These are phyloP conservation scores for Thymus quinquecostatus DNA, from an alignment of 257 asterid species.

Conservation along the genomic window DNA sequence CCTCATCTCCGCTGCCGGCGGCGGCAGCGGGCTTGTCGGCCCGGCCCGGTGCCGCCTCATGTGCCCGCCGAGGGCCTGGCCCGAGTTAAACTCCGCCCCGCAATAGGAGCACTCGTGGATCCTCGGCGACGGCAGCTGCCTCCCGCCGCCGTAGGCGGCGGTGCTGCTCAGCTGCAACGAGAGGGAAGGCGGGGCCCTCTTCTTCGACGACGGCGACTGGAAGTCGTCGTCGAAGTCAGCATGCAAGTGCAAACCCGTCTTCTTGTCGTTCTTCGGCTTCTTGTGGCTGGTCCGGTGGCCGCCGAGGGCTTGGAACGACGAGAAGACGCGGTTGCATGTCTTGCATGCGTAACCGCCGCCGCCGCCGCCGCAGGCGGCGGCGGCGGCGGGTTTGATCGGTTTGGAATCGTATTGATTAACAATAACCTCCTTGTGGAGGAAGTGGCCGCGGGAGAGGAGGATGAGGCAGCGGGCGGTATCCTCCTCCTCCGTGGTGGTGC, in stretches of 20 bases:
- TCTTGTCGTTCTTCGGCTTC: slow-evolving; percentile 45
- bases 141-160: slow-evolving; percentile 14
- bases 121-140: slow-evolving; percentile 35
- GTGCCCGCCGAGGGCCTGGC: slow-evolving; percentile 57
- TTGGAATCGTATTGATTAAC: not conserved
- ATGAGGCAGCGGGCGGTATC: slow-evolving; percentile 54
- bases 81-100: slow-evolving; percentile 48
- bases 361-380: slow-evolving; percentile 11
- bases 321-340: slow-evolving; percentile 56
- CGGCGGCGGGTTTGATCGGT: not conserved
- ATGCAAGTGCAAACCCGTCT: not conserved
- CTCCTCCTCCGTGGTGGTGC: slow-evolving; percentile 47
- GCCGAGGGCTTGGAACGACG: slow-evolving; percentile 66
- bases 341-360: slow-evolving; percentile 51
- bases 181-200: slow-evolving; percentile 37
- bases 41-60: slow-evolving; percentile 50
- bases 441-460: slow-evolving; percentile 48
- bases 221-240: slow-evolving; percentile 40
- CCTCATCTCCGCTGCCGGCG: slow-evolving; percentile 23
- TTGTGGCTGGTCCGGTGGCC: slow-evolving; percentile 75
- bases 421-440: not conserved
- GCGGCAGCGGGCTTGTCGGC: slow-evolving; percentile 8
- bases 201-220: slow-evolving; percentile 35
- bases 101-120: slow-evolving; percentile 46
- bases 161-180: slow-evolving; percentile 39